These are phyloP conservation scores for Colletotrichum neosansevieriae DNA, from an alignment of 2,329 filamentous ascomycete genomes.

Conservation along the genomic window DNA sequence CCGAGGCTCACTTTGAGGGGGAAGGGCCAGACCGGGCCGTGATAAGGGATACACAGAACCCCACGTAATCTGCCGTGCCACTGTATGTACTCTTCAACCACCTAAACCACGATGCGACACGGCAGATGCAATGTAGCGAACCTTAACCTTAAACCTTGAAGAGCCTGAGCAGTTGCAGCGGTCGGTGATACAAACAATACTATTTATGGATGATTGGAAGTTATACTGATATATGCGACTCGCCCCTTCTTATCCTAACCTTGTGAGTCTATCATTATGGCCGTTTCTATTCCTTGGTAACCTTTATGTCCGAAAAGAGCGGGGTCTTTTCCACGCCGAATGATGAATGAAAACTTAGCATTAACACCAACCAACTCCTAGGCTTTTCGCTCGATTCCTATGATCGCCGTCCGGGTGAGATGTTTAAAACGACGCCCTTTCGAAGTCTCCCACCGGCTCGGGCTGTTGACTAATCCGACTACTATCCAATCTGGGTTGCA, in stretches of 20 bases:
- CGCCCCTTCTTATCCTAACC: slow-evolving; percentile 6
- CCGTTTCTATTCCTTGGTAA: slow-evolving; percentile 9
- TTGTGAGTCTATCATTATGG: slow-evolving; percentile 24
- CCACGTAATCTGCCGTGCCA: neutral
- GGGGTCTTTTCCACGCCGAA: too few species aligned
- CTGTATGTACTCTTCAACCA: neutral
- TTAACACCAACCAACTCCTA: slow-evolving; percentile 37
- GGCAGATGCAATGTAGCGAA: neutral
- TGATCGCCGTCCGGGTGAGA: neutral
- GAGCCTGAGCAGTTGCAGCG: neutral
- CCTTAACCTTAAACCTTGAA: slow-evolving; percentile 1
- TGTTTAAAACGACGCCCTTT: neutral
- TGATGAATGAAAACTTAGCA: too few species aligned
- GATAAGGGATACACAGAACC: slow-evolving; percentile 12
- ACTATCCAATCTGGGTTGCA: too few species aligned
- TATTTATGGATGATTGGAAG: slow-evolving; percentile 1
- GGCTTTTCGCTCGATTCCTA: slow-evolving; percentile 29
- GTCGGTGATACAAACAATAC: neutral
- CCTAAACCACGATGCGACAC: slow-evolving; percentile 10
- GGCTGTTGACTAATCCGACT: neutral
- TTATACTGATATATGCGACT: neutral
- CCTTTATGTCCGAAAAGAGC: too few species aligned
- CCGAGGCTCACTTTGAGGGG: slow-evolving; percentile 31
- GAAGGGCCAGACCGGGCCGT: slow-evolving; percentile 17
- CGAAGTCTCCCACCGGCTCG: neutral